Base-by-base conservation (phyloP, 345 rosid species). In the Moricandia arvensis region DNA sequence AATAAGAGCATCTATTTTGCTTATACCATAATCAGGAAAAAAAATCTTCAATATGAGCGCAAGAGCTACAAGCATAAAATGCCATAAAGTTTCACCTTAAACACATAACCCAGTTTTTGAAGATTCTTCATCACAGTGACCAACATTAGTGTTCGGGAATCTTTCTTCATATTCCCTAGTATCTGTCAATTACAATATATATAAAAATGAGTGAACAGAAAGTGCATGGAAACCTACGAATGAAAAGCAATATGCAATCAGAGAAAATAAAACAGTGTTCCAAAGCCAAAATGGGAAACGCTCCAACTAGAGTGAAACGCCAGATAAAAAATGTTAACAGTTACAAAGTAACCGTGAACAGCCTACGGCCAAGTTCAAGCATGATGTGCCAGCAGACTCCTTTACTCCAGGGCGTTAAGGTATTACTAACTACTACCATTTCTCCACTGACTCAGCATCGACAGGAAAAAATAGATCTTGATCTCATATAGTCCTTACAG, bases 71-170 rank as follows among this genome's bases (percentile, higher is more conserved):
- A 61, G 49, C 59, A 68, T 45, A 51, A 73, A 47, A 30, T 21
- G 60, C 34, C 51, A 74, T 38, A 66, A 69, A 57, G 16, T 72
- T 38, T 82, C 76, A 93, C 99, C 99, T 87, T 81, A 68, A 93
- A 79, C 6, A 71, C 79, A 80, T 95, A 96, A 47, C 98, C 99
- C 81, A 96, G 87, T 67, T 83, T 81, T 80, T 80, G 91, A 27
- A 93, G 89, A 83, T 89, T 96, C 88, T 84, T 88, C 80, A 86
- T 80, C 72, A 96, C 82, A 5, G 97, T 85, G 79, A 88, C 64
- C 79, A 96, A 83, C 94, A 96, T 82, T 78, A 96, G 78, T 18
- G 91, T 80, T 49, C 74, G 86, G 8, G 98, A 84, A 79, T 86
- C 91, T 75, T 81, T 87, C 82, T 76, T 86, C 89, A 89, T 82